These are phyloP conservation scores for Trametes polyzona DNA, from an alignment of 1,284 basidiomycete genomes.

Conservation along the genomic window DNA sequence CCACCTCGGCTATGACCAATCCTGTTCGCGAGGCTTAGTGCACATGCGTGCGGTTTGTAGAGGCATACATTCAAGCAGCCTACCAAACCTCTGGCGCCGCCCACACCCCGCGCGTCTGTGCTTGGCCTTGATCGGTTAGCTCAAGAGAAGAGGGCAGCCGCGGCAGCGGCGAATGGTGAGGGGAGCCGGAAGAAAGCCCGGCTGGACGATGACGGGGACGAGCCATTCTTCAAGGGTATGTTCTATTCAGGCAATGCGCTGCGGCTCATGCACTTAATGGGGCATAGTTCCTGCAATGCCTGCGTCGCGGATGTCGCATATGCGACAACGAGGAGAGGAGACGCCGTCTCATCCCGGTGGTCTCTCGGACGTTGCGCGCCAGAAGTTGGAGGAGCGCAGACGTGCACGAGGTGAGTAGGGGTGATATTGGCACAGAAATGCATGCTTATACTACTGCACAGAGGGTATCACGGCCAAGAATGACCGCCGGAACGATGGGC, in stretches of 20 bases:
- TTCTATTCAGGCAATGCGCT: too few relatives aligned
- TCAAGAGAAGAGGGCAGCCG: slow-evolving; percentile 79
- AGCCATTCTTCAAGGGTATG: slow-evolving; percentile 83
- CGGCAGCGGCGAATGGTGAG: slow-evolving; percentile 45
- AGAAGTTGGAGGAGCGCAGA: slow-evolving; percentile 77
- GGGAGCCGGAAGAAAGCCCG: slow-evolving; percentile 68
- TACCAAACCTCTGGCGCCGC: slow-evolving; percentile 69
- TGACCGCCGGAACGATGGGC: slow-evolving; percentile 56
- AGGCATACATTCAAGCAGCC: slow-evolving; percentile 80
- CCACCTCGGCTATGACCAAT: background rate
- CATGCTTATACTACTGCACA: slow-evolving; percentile 30
- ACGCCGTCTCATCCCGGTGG: slow-evolving; percentile 95
- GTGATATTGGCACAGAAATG: background rate
- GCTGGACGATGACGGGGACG: slow-evolving; percentile 58
- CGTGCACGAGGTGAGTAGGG: slow-evolving; percentile 58
- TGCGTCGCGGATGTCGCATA: slow-evolving; percentile 55
- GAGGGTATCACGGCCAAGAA: slow-evolving; percentile 66
- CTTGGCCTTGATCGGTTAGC: slow-evolving; percentile 89
- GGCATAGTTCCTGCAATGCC: slow-evolving; percentile 75
- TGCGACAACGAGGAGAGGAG: slow-evolving; percentile 81
- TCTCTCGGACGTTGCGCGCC: slow-evolving; percentile 74
- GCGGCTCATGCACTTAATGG: background rate
- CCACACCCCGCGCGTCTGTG: slow-evolving; percentile 73
- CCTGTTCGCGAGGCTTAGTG: background rate
- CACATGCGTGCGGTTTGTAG: slow-evolving; percentile 39